phyloP scores from a whole-genome alignment of 129 eudicot species.

The Daucus carota region DNA sequence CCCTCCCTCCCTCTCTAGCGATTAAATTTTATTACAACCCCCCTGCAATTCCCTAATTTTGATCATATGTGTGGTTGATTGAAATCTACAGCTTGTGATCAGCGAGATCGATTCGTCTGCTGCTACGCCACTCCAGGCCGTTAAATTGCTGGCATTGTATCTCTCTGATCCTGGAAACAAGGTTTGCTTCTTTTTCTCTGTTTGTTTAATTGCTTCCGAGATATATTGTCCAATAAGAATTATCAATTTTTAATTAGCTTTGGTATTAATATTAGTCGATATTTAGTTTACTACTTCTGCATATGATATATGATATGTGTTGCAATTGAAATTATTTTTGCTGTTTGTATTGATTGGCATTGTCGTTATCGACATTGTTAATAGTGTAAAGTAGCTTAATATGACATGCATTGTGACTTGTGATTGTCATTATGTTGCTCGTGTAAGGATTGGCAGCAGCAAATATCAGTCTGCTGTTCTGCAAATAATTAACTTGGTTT shows the following conservation, averaged over 20 bases:
- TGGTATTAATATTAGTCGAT: too few relatives aligned
- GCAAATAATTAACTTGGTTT: neutral
- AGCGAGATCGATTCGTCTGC: conserved; percentile 84
- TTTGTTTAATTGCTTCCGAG: neutral
- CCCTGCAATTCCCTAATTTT: neutral
- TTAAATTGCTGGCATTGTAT: conserved; percentile 82
- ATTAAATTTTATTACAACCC: neutral
- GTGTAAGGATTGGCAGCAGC: neutral
- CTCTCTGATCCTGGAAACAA: conserved; percentile 56
- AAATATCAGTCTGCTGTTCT: neutral
- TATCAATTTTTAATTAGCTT: neutral
- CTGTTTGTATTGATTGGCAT: neutral
- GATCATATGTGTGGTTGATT: conserved; percentile 4
- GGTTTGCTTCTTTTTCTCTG: conserved; percentile 23
- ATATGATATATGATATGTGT: neutral
- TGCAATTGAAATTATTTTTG: neutral
- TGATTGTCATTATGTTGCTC: too few relatives aligned
- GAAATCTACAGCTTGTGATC: conserved; percentile 60
- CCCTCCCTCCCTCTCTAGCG: neutral
- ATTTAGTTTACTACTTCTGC: neutral
- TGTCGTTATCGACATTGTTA: neutral
- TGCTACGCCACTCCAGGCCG: conserved; percentile 89
- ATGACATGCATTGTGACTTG: neutral
- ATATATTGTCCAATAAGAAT: neutral
- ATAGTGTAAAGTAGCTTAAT: neutral